Evolutionary conservation across 73 alveolate species (phyloP).

Genomic region (Durusdinium trenchii): DNA sequence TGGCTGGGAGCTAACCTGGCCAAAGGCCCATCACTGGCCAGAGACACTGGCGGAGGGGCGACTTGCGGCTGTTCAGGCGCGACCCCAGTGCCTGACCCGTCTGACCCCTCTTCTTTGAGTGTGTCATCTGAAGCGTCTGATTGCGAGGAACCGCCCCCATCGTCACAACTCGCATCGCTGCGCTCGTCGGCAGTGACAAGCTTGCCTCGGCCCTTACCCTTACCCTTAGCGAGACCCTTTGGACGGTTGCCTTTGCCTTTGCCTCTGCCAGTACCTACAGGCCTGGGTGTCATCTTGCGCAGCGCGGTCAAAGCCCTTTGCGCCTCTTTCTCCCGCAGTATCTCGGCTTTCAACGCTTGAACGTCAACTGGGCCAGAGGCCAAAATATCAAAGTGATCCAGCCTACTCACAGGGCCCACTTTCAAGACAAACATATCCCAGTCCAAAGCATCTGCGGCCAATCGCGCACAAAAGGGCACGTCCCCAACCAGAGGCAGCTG

Average conservation of each 20-base stretch:
- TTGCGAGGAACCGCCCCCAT: slow-evolving; percentile 30
- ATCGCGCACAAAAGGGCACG: neutral
- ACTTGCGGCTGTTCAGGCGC: no score
- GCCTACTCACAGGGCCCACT: neutral
- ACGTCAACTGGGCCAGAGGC: neutral
- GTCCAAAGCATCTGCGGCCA: neutral
- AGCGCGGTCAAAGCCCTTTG: neutral
- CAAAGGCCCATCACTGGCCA: neutral
- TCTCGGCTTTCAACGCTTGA: neutral
- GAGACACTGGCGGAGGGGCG: neutral
- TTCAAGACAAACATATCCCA: neutral
- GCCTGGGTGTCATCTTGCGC: neutral
- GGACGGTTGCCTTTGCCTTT: neutral
- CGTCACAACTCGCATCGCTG: neutral
- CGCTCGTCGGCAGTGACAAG: neutral
- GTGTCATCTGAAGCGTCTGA: neutral
- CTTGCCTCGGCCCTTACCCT: neutral
- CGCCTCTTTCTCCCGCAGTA: neutral
- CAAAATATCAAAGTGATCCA: neutral
- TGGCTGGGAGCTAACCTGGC: neutral
- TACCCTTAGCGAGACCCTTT: neutral
- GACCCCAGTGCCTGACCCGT: neutral
- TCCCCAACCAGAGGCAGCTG: neutral
- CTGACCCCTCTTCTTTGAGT: neutral
- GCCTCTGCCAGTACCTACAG: neutral